phyloP scores from a whole-genome alignment of 345 rosid species.

The Brassica juncea region DNA sequence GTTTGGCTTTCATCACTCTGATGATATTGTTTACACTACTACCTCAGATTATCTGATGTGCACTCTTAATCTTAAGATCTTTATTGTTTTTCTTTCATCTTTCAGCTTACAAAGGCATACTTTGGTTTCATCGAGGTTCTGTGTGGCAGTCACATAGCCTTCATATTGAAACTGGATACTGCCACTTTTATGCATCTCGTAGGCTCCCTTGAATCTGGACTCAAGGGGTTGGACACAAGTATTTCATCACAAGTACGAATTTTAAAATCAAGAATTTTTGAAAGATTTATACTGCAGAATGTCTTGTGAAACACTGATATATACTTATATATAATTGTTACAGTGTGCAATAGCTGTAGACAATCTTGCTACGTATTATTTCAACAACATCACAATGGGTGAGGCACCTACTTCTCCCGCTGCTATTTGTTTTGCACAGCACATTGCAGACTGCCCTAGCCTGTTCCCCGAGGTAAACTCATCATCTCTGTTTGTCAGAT shows the following conservation, averaged over 20 bases:
- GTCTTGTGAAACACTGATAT: not conserved
- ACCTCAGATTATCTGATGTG: not conserved
- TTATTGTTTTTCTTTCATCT: conserved; percentile 22
- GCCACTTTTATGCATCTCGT: conserved; percentile 90
- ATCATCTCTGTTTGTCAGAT: conserved; percentile 3
- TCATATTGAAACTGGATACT: conserved; percentile 78
- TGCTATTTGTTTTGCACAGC: conserved; percentile 77
- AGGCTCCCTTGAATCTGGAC: conserved; percentile 95
- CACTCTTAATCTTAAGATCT: not conserved
- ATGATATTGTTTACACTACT: not conserved
- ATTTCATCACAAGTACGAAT: conserved; percentile 87
- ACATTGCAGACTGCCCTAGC: conserved; percentile 87
- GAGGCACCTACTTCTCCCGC: conserved; percentile 81
- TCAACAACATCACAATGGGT: conserved; percentile 95
- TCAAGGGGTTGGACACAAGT: conserved; percentile 85
- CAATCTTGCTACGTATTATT: conserved; percentile 92
- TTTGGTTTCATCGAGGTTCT: conserved; percentile 92
- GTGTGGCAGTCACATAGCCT: conserved; percentile 70
- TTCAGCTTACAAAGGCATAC: conserved; percentile 96
- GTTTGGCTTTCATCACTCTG: not conserved
- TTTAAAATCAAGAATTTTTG: not conserved
- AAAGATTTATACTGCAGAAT: not conserved
- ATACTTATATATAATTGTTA: conserved; percentile 10
- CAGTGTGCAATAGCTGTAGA: conserved; percentile 98
- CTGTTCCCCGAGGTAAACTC: conserved; percentile 90